These are phyloP conservation scores for Colletotrichum spinosum DNA, from an alignment of 2,329 filamentous ascomycete species.

Conservation along the genomic window DNA sequence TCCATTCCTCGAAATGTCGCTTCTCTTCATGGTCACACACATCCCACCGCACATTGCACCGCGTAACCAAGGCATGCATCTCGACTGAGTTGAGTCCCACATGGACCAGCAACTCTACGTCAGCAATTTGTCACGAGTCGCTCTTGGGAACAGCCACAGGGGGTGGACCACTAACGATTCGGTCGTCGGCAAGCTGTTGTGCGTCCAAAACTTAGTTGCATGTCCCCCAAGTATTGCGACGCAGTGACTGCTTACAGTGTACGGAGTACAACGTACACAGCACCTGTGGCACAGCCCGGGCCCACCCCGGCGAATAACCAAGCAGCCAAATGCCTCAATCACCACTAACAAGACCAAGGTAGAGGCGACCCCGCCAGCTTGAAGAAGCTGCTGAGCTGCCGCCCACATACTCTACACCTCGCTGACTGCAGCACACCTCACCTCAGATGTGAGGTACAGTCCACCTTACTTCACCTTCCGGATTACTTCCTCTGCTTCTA, in stretches of 20 bases:
- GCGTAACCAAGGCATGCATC: background rate
- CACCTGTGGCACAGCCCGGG: background rate
- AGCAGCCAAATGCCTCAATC: slow-evolving; percentile 29
- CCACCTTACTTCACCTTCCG: no score
- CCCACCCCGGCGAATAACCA: slow-evolving; percentile 24
- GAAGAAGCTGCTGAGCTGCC: slow-evolving; percentile 17
- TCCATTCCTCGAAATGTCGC: background rate
- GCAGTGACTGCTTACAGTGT: no score
- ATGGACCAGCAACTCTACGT: slow-evolving; percentile 16
- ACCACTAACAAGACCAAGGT: slow-evolving; percentile 23
- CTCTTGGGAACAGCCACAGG: slow-evolving; percentile 2
- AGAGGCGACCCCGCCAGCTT: slow-evolving; percentile 4
- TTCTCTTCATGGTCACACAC: slow-evolving; percentile 4
- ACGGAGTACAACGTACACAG: no score
- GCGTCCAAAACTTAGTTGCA: no score
- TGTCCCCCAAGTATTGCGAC: no score
- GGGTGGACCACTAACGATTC: slow-evolving; percentile 14
- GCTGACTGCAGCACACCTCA: no score
- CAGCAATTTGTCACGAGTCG: slow-evolving; percentile 8
- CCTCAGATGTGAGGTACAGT: no score
- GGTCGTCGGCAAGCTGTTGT: slow-evolving; percentile 6
- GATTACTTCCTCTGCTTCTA: no score
- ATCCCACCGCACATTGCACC: slow-evolving; percentile 1
- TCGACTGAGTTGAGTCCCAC: background rate
- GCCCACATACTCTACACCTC: no score